Percentiles rank a stretch among this genome's conserved stretches.
Evolutionary conservation across 2,329 filamentous ascomycete genomes (phyloP).

Genomic region (Camillea tinctor): DNA sequence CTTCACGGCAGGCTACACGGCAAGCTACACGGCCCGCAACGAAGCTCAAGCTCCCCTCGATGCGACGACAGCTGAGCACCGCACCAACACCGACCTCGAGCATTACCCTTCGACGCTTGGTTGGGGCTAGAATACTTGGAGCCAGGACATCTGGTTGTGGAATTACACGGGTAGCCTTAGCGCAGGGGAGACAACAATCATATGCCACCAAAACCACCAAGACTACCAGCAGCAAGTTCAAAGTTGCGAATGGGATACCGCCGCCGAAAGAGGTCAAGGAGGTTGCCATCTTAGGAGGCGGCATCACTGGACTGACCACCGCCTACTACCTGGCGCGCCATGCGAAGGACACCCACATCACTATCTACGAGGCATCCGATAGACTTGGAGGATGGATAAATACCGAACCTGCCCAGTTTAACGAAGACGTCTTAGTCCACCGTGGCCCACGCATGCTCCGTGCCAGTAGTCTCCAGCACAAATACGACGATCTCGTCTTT

Average conservation of each 20-base stretch:
- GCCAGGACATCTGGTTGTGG: neutral
- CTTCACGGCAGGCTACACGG: constrained; percentile 12
- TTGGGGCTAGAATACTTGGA: constrained; percentile 5
- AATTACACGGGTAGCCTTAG: neutral
- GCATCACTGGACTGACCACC: constrained; percentile 76
- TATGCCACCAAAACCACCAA: constrained; percentile 21
- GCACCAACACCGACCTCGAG: constrained; percentile 11
- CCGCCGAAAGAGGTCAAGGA: too few species aligned
- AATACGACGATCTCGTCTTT: constrained; percentile 63
- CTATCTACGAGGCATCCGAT: constrained; percentile 71
- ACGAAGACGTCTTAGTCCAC: constrained; percentile 73
- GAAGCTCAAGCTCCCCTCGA: constrained; percentile 9
- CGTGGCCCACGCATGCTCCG: constrained; percentile 77
- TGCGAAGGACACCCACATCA: constrained; percentile 67
- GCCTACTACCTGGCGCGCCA: constrained; percentile 74
- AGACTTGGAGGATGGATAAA: constrained; percentile 82
- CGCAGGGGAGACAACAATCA: constrained; percentile 3
- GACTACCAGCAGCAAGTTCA: too few species aligned
- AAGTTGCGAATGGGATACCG: constrained; percentile 13
- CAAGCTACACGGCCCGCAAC: constrained; percentile 10
- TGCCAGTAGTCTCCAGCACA: constrained; percentile 38
- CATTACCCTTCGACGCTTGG: constrained; percentile 4
- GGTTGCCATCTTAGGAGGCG: constrained; percentile 74
- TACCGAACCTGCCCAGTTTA: constrained; percentile 60
- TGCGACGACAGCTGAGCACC: constrained; percentile 22